Evolutionary conservation across 2,329 filamentous ascomycete genomes (phyloP), one percentile per base, ranked within the genome.

Genomic region (Phialophora tarda): DNA sequence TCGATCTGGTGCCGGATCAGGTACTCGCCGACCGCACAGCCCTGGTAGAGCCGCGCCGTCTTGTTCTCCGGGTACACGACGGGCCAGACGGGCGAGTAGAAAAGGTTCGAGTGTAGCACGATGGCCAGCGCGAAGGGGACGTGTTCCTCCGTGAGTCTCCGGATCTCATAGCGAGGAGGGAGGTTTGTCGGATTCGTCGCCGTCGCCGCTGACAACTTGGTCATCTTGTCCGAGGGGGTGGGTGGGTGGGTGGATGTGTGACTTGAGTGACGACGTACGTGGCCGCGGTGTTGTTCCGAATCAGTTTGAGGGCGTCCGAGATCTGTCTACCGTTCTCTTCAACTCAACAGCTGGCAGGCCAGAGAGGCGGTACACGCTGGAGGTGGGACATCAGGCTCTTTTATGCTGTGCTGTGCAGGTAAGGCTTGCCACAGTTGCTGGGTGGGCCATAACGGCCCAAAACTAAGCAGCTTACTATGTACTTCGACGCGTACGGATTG

Each of bases 1-100:
- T 73, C 62, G 65, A 80, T 73, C 62, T 78, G 75, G 64, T 79
- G 75, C 6, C 65, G 60, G 4, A 77, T 64, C 23, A 80, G 73
- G 64, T 80, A 77, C 7, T 69, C 71, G 26, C 50, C 59, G 24
- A 59, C 55, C 21, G n/a, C 1, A 47, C 53, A 67, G 24, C 38
- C 32, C 4, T 53, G 21, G 53, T 62, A 62, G 17, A 64, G 23
- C 50, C 68, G 63, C 32, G 44, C 53, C 11, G 66, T 63, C 53
- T 62, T 65, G 44, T 59, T 55, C 5, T 71, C 62, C 12, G 70
- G 64, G 55, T 72, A 65, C 17, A 54, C 32, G 2, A 64, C 56
- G 21, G 68, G 28, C 71, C 71, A 72, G 14, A 73, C 34, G 1
- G 71, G 66, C 17, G 71, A 72, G 59, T 66, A 30, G 62, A 69